A percentile compares a stretch with the other conserved stretches of the same genome.
phyloP scores from a whole-genome alignment of 2,329 filamentous ascomycete genomes.

The Leptographium radiaticola region DNA sequence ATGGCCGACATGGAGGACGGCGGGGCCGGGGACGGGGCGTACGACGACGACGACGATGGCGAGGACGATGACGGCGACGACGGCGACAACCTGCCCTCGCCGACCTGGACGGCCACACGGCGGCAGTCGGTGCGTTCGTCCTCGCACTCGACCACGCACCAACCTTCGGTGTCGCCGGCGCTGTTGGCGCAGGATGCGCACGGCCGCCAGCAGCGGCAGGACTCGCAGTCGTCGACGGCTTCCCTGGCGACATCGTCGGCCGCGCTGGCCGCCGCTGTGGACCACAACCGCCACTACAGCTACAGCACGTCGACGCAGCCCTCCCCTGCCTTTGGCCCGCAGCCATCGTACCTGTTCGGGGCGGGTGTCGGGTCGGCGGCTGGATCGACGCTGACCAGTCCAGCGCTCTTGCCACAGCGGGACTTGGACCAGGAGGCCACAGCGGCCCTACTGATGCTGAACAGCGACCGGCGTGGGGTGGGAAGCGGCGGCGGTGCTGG shows the following conservation, averaged over 20 bases:
- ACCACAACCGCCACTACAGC: constrained; percentile 37
- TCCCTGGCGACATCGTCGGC: constrained; percentile 15
- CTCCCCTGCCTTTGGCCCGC: constrained; percentile 45
- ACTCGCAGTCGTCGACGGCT: constrained; percentile 41
- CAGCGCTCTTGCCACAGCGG: constrained; percentile 39
- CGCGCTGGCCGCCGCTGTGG: constrained; percentile 23
- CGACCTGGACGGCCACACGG: not conserved
- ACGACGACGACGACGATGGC: not conserved
- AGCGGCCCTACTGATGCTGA: constrained; percentile 77
- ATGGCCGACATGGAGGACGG: constrained; percentile 30
- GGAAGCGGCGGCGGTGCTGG: constrained; percentile 17
- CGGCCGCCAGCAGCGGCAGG: constrained; percentile 25
- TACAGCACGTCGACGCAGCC: constrained; percentile 33
- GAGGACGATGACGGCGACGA: not conserved
- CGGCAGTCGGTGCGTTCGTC: not conserved
- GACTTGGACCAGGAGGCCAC: constrained; percentile 67
- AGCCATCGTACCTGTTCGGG: constrained; percentile 26
- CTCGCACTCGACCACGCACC: not conserved
- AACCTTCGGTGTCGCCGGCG: constrained; percentile 31
- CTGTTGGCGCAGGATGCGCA: constrained; percentile 29
- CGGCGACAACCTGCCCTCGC: constrained; percentile 1
- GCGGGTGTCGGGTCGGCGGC: constrained; percentile 20
- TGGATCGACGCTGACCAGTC: constrained; percentile 45
- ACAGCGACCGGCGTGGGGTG: constrained; percentile 52
- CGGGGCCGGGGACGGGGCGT: not conserved